Evolutionary conservation across 805 yeast genomes (phyloP), one percentile per base, ranked within the genome.

Genomic region (Teunomyces panamensis): DNA sequence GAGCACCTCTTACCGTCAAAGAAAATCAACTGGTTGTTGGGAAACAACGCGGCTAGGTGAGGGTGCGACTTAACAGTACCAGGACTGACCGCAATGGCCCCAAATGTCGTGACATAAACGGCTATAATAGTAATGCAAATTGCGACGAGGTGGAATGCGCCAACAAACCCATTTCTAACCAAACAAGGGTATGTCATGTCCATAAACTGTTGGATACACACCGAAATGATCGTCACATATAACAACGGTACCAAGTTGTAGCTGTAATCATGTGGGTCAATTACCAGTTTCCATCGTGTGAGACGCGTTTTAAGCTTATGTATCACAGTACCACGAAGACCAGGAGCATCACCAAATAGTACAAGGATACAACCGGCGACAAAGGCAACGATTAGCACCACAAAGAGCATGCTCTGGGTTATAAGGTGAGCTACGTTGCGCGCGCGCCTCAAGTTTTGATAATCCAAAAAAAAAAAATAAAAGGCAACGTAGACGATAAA

Each of bases 21-120:
- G 62, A 75, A 86, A 17, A 85, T 71, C 32, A 85, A 60, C 17
- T 72, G 65, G 58, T 86, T 88, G 53, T 65, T 60, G 3, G 63
- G 62, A 49, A 69, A 75, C 10, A 48, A 13, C 46, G 2, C 33
- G n/a, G 17, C 49, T 24, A 5, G 53, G 51, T 4, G 20, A 10
- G 26, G 35, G 17, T 44, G 43, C 39, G 41, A 9, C 17, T 51
- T 47, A 3, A 67, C 48, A 3, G 56, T 48, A 1, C 85, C 85
- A 1, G 84, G 80, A 46, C 75, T 71, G 0, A 65, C 52, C 30
- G 71, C 66, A 1, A 68, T 64, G 11, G 79, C 74, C 45, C 70
- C 46, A 2, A 63, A 33, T 28, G 79, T 77, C 0, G 74, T 49
- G 1, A 51, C 34, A 47, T 69, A 68, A 26, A 77, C 66, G 32